Percentiles rank a stretch among this genome's conserved stretches.
phyloP scores from a whole-genome alignment of 345 rosid species.

The Euphorbia peplus region DNA sequence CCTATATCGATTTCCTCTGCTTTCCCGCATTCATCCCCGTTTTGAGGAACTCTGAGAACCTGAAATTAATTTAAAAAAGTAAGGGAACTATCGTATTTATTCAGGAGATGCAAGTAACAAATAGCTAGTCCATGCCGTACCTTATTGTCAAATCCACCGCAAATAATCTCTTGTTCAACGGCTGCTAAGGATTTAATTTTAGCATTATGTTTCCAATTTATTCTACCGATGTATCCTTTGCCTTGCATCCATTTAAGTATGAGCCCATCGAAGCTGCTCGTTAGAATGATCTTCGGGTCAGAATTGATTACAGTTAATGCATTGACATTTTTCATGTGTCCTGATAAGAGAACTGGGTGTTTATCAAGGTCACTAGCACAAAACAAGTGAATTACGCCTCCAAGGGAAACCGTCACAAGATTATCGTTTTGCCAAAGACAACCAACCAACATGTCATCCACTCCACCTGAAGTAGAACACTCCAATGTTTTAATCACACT shows the following conservation, averaged over 20 bases:
- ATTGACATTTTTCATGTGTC: conserved; percentile 81
- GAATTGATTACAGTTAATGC: conserved; percentile 60
- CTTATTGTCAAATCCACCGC: conserved; percentile 88
- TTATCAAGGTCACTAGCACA: conserved; percentile 72
- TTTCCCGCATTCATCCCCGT: conserved; percentile 62
- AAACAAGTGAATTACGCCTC: conserved; percentile 72
- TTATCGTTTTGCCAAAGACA: conserved; percentile 87
- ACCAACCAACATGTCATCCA: conserved; percentile 91
- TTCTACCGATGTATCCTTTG: conserved; percentile 63
- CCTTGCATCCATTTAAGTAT: conserved; percentile 87
- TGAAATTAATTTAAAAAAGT: conserved; percentile 19
- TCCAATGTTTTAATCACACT: conserved; percentile 58
- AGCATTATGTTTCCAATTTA: conserved; percentile 64
- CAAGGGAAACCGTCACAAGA: conserved; percentile 89
- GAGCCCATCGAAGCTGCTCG: conserved; percentile 82
- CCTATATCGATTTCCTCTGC: conserved; percentile 64
- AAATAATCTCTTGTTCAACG: conserved; percentile 65
- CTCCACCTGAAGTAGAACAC: conserved; percentile 66
- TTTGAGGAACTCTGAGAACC: conserved; percentile 65
- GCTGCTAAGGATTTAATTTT: conserved; percentile 83
- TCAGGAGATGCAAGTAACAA: neutral
- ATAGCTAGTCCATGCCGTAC: conserved; percentile 22
- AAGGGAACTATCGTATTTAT: neutral
- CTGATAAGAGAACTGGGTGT: conserved; percentile 59
- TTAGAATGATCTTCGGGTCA: conserved; percentile 52